phyloP scores from a whole-genome alignment of 2,329 filamentous ascomycete species.

The Fusarium piperis region DNA sequence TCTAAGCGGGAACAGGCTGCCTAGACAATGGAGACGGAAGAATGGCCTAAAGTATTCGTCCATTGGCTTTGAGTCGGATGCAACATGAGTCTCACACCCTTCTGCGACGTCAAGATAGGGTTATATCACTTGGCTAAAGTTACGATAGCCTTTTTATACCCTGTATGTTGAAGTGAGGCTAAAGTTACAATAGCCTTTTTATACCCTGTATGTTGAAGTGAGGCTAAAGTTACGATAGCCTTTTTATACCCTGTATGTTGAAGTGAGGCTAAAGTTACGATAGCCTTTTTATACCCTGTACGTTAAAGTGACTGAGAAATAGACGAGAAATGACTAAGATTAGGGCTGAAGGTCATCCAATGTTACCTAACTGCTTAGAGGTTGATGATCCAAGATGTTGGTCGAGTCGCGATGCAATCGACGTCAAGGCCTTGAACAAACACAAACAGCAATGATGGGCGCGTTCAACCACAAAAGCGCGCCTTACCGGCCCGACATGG shows the following conservation, averaged over 20 bases:
- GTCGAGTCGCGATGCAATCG: not conserved
- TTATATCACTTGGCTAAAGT: not conserved
- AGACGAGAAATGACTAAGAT: not conserved
- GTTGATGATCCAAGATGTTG: not conserved
- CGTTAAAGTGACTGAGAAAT: not conserved
- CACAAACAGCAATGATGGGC: not conserved
- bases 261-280: too few species aligned
- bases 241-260: too few species aligned
- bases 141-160: not conserved
- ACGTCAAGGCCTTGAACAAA: not conserved
- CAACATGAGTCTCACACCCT: not conserved
- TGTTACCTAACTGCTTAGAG: not conserved
- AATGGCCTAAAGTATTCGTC: not conserved
- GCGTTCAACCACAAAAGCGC: not conserved
- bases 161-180: too few species aligned
- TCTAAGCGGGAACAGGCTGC: slow-evolving; percentile 41
- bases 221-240: not conserved
- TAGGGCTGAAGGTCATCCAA: not conserved
- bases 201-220: too few species aligned
- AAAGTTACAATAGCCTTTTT: too few species aligned
- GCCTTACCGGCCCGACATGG: not conserved
- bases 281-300: too few species aligned
- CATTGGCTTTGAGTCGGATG: not conserved
- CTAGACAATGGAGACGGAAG: not conserved
- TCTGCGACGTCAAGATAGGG: not conserved